phyloP scores from a whole-genome alignment of 495 filamentous ascomycete species.

The Tuber umbilicatum region DNA sequence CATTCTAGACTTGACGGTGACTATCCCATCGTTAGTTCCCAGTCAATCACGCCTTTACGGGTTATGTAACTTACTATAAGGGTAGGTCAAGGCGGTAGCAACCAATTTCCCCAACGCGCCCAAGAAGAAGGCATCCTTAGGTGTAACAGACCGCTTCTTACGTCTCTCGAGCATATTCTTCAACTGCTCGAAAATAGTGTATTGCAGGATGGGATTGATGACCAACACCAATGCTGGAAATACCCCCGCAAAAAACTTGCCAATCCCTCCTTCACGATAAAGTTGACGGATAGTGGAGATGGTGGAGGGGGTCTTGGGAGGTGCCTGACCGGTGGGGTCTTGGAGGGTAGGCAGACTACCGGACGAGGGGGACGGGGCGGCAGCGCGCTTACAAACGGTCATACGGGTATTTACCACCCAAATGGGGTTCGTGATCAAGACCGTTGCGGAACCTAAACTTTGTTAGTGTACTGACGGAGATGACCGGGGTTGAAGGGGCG shows the following conservation, averaged over 20 bases:
- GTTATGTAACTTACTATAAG: slow-evolving; percentile 59
- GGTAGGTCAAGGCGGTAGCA: slow-evolving; percentile 90
- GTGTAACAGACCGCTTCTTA: slow-evolving; percentile 58
- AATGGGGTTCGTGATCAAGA: slow-evolving; percentile 93
- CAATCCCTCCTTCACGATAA: slow-evolving; percentile 69
- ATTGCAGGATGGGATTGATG: slow-evolving; percentile 96
- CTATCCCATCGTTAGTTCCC: slow-evolving; percentile 6
- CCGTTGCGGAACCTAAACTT: slow-evolving; percentile 63
- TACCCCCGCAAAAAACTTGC: slow-evolving; percentile 83
- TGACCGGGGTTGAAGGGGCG: neutral
- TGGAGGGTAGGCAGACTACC: slow-evolving; percentile 27
- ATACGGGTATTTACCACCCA: slow-evolving; percentile 98
- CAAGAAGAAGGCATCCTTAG: slow-evolving; percentile 79
- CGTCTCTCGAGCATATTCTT: slow-evolving; percentile 68
- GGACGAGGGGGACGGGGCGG: slow-evolving; percentile 26
- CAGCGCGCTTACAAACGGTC: slow-evolving; percentile 70
- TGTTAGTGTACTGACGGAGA: neutral
- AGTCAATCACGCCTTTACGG: neutral
- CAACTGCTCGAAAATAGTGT: slow-evolving; percentile 97
- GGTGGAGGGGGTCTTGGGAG: slow-evolving; percentile 58
- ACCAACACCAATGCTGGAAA: slow-evolving; percentile 88
- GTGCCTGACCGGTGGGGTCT: slow-evolving; percentile 34
- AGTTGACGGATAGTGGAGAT: slow-evolving; percentile 70
- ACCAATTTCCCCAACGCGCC: slow-evolving; percentile 91
- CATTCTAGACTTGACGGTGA: slow-evolving; percentile 89